Conservation (phyloP, 2,329 filamentous ascomycete genomes). For the Geosmithia putterillii region DNA sequence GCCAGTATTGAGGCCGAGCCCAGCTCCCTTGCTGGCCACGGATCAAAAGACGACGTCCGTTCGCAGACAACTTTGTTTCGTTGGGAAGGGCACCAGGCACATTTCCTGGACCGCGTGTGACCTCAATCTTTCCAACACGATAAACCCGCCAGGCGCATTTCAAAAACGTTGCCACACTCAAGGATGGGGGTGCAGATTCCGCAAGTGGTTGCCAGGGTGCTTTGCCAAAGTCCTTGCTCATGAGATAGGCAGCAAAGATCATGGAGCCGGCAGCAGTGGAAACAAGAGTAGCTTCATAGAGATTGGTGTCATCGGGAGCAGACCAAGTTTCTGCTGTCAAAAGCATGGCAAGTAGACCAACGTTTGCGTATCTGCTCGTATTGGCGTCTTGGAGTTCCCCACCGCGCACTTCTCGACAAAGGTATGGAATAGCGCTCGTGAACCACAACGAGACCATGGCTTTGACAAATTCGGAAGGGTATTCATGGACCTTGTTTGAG, state of each 20-base stretch:
- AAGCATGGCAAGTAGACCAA: neutral
- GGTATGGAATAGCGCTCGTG: neutral
- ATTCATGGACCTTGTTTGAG: neutral
- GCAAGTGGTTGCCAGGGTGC: neutral
- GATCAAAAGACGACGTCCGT: slow-evolving; percentile 1
- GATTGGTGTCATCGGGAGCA: neutral
- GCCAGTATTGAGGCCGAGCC: slow-evolving; percentile 2
- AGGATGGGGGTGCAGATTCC: neutral
- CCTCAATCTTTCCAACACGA: neutral
- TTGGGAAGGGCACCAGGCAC: neutral
- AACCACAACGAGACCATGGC: neutral
- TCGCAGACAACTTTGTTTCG: slow-evolving; percentile 1
- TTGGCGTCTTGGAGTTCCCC: too few relatives aligned
- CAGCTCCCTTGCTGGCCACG: slow-evolving; percentile 2
- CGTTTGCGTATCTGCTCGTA: neutral
- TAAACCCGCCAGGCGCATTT: neutral
- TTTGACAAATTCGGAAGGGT: neutral
- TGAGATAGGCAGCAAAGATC: slow-evolving; percentile 1
- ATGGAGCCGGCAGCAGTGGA: slow-evolving; percentile 1
- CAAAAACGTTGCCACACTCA: neutral
- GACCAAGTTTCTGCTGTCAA: neutral
- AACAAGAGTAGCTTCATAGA: neutral
- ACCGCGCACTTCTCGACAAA: neutral
- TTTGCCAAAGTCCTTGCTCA: neutral
- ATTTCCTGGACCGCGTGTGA: neutral